phyloP scores from a whole-genome alignment of 2,329 filamentous ascomycete genomes.

The Trichophyton rubrum region DNA sequence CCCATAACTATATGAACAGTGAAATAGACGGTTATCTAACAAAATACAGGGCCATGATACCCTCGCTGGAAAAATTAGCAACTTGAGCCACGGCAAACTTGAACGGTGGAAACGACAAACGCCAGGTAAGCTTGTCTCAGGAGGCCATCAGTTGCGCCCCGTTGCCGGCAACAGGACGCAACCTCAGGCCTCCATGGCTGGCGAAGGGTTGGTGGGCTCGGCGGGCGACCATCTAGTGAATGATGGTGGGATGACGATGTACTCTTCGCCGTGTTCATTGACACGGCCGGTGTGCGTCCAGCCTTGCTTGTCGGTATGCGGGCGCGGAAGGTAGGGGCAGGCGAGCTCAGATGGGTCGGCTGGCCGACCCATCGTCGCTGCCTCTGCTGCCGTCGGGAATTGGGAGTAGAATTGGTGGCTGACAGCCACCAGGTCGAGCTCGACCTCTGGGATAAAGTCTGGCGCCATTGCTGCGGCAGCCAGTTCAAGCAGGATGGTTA shows the following conservation, averaged over 20 bases:
- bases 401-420: constrained; percentile 11
- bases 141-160: background rate
- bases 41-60: background rate
- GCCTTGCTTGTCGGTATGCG: constrained; percentile 21
- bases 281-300: constrained; percentile 22
- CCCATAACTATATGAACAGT: background rate
- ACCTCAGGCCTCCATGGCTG: background rate
- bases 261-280: constrained; percentile 15
- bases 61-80: background rate
- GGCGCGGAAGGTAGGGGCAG: constrained; percentile 14
- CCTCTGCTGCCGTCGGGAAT: background rate
- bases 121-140: background rate
- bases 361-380: background rate
- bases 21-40: background rate
- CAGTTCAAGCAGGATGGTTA: constrained; percentile 14
- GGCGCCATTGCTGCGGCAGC: constrained; percentile 14
- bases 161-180: background rate
- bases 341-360: constrained; percentile 11
- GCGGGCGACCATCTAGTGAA: background rate
- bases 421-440: constrained; percentile 11
- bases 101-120: background rate
- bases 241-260: background rate
- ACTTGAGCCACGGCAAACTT: background rate
- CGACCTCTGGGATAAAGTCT: constrained; percentile 12
- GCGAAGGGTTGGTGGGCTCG: background rate